A percentile compares a stretch with the other conserved stretches of the same genome.
These are phyloP conservation scores for Umbelopsis sp. DNA, from an alignment of 371 early-diverging fungal genomes.

Conservation along the genomic window DNA sequence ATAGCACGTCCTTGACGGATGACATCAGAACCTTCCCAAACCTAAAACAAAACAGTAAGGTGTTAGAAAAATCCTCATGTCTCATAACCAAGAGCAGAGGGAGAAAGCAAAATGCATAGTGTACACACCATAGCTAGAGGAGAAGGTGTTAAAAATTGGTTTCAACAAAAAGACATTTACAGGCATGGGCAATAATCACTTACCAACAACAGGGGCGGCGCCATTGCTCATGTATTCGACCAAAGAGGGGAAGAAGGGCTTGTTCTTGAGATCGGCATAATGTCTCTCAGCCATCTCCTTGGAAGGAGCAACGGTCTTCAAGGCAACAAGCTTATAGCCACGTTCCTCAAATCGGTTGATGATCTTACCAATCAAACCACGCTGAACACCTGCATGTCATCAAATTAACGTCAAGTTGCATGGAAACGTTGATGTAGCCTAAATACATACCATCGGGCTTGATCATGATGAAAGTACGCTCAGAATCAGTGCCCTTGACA, in stretches of 20 bases:
- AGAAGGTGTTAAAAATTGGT: background rate
- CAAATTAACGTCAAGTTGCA: background rate
- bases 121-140: conserved; percentile 48
- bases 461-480: conserved; percentile 85
- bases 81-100: background rate
- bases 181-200: background rate
- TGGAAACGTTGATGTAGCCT: background rate
- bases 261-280: conserved; percentile 83
- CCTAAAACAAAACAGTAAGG: conserved; percentile 21
- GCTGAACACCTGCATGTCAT: conserved; percentile 76
- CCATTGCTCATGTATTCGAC: conserved; percentile 74
- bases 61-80: background rate
- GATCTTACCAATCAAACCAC: conserved; percentile 85
- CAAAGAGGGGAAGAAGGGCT: conserved; percentile 89
- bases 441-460: conserved; percentile 41
- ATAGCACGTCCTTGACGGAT: conserved; percentile 88
- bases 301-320: conserved; percentile 61
- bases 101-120: background rate
- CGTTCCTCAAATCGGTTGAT: conserved; percentile 82
- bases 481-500: conserved; percentile 67
- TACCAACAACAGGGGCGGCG: conserved; percentile 69
- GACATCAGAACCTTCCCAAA: conserved; percentile 91
- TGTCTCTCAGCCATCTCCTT: conserved; percentile 82
- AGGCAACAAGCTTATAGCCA: conserved; percentile 69
- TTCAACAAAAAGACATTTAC: no score